These are phyloP conservation scores for Pseudotsuga menziesii DNA, from an alignment of 75 land plant species.

Conservation along the genomic window DNA sequence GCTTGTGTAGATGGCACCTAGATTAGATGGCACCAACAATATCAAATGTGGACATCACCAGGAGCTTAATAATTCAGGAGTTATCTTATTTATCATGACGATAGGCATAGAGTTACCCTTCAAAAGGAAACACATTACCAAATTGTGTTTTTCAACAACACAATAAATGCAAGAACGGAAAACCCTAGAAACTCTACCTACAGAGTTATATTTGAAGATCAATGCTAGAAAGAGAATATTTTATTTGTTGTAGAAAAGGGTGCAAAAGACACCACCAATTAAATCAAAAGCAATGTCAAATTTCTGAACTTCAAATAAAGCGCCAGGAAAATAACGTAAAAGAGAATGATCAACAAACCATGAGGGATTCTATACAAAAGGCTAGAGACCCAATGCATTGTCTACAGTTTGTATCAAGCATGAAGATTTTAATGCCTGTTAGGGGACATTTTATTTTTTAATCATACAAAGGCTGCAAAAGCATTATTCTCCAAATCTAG, in stretches of 20 bases:
- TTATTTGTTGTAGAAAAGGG: neutral
- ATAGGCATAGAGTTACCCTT: neutral
- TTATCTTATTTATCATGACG: neutral
- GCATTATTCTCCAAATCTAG: neutral
- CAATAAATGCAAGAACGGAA: neutral
- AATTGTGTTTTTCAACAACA: neutral
- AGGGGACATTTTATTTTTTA: neutral
- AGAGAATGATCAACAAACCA: neutral
- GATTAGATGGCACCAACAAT: too few species aligned
- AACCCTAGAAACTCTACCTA: neutral
- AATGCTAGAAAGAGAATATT: neutral
- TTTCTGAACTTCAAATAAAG: neutral
- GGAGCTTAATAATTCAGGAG: too few species aligned
- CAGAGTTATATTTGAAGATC: neutral
- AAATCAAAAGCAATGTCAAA: neutral
- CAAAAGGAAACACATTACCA: neutral
- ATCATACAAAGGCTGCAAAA: neutral
- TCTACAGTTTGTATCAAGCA: neutral
- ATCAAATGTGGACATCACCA: too few species aligned
- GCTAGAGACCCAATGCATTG: neutral
- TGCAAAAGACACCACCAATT: neutral
- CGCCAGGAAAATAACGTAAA: neutral
- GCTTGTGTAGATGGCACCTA: too few species aligned
- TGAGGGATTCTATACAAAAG: neutral
- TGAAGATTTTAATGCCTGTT: slow-evolving; percentile 6